Base-by-base conservation (phyloP, 1,284 basidiomycete species). In the Moniliophthora roreri region DNA sequence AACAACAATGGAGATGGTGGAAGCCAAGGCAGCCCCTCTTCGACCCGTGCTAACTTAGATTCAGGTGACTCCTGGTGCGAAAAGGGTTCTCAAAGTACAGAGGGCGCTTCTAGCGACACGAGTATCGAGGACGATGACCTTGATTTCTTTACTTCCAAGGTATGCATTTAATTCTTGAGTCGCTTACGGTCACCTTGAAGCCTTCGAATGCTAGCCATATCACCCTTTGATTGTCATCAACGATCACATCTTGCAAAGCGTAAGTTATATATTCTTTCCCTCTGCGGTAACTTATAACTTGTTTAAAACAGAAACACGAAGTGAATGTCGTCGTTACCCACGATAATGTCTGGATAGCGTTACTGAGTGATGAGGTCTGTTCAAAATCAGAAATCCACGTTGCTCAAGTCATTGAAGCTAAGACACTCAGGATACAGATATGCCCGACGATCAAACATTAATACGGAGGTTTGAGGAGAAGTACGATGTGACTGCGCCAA, bases 171-270 rank as follows among this genome's bases (percentile, higher is more conserved):
- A 45, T 4, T 13, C 21, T 13, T 24, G 21, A 35, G 2, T 18
- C 28, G n/a, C 32, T 26, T 6, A 6, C 5, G 13, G 24, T 6
- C 8, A 15, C 34, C 11, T 20, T 35, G 8, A 16, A 7, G 20
- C 13, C 23, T 21, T 20, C 9, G 16, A n/a, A 18, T 37, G 36
- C 3, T 38, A 16, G 8, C n/a, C 39, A 18, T 47, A 45, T 24
- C 51, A 52, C 38, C 51, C 51, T 8, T 47, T 32, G 20, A 38
- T 24, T 10, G n/a, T 39, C 15, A 38, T 52, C 16, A 52, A 52
- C 28, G 44, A n/a, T n/a, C n/a, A n/a, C n/a, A n/a, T n/a, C n/a
- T n/a, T n/a, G n/a, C n/a, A n/a, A n/a, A n/a, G n/a, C n/a, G n/a
- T n/a, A n/a, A n/a, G n/a, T n/a, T n/a, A n/a, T n/a, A n/a, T n/a